These are phyloP conservation scores for Hypocrella siamensis DNA, from an alignment of 2,329 filamentous ascomycete genomes.

Conservation along the genomic window DNA sequence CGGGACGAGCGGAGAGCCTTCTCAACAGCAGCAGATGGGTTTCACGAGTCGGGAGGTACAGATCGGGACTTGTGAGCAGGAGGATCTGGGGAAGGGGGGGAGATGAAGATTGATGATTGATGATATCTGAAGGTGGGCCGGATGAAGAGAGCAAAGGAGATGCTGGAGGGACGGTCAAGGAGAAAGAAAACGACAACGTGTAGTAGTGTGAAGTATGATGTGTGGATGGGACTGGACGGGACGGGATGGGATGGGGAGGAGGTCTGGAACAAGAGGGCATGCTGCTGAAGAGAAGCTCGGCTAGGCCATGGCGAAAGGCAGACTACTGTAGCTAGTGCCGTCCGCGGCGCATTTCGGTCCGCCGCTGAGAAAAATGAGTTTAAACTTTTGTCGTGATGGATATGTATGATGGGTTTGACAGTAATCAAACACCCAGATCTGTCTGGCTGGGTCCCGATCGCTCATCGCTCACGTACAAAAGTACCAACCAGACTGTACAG, in stretches of 20 bases:
- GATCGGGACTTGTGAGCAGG: background rate
- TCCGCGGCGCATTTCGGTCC: slow-evolving; percentile 4
- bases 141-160: background rate
- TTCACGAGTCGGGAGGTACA: slow-evolving; percentile 3
- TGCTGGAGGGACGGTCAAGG: background rate
- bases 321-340: too few species aligned
- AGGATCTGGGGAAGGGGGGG: background rate
- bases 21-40: slow-evolving; percentile 6
- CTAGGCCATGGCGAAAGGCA: too few species aligned
- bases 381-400: too few species aligned
- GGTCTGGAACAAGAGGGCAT: slow-evolving; percentile 1
- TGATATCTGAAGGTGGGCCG: background rate
- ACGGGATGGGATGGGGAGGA: background rate
- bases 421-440: background rate
- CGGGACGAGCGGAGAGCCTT: slow-evolving; percentile 3
- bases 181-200: background rate
- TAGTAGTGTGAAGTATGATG: background rate
- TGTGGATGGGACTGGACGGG: background rate
- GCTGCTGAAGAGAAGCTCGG: slow-evolving; percentile 7
- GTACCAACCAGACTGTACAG: too few species aligned
- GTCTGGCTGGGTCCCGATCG: too few species aligned
- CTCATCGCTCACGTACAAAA: too few species aligned
- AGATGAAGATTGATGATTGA: background rate
- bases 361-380: too few species aligned
- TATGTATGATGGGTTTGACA: background rate